Evolutionary conservation across 2,329 filamentous ascomycete genomes (phyloP).

Genomic region (Endothia cerciana): DNA sequence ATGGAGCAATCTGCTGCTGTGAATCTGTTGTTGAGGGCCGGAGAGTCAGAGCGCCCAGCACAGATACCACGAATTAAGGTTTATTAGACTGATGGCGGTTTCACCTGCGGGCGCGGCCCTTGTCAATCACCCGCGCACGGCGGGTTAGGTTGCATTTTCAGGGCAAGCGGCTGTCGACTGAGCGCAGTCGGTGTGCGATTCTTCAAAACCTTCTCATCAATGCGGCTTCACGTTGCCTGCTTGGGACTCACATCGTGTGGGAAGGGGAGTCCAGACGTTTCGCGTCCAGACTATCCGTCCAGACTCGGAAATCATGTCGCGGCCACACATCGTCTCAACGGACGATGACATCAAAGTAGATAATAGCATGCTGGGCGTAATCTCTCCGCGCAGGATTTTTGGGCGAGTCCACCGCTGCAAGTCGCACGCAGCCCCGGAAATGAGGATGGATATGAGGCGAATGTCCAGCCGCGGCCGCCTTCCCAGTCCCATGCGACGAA

Average conservation of each 20-base stretch:
- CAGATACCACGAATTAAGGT: slow-evolving; percentile 18
- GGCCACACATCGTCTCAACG: background rate
- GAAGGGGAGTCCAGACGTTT: background rate
- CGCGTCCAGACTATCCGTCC: background rate
- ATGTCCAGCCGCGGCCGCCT: slow-evolving; percentile 11
- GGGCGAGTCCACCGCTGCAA: slow-evolving; percentile 15
- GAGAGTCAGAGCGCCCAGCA: slow-evolving; percentile 10
- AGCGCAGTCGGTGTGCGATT: slow-evolving; percentile 11
- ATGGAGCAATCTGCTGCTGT: background rate
- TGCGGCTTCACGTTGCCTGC: background rate
- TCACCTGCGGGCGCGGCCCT: slow-evolving; percentile 19
- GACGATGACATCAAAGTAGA: slow-evolving; percentile 25
- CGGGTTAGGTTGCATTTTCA: slow-evolving; percentile 15
- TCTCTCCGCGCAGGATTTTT: slow-evolving; percentile 23
- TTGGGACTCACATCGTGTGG: background rate
- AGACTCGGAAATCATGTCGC: background rate
- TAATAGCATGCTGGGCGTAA: slow-evolving; percentile 21
- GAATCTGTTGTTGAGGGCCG: slow-evolving; percentile 9
- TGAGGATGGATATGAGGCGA: slow-evolving; percentile 23
- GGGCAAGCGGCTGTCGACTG: slow-evolving; percentile 10
- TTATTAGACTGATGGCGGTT: slow-evolving; percentile 17
- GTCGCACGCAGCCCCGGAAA: slow-evolving; percentile 21
- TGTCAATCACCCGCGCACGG: slow-evolving; percentile 26
- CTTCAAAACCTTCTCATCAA: background rate
- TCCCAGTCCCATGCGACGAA: slow-evolving; percentile 1